Evolutionary conservation across 148 eudicot genomes (phyloP).

Genomic region (Polygonum maritimum): DNA sequence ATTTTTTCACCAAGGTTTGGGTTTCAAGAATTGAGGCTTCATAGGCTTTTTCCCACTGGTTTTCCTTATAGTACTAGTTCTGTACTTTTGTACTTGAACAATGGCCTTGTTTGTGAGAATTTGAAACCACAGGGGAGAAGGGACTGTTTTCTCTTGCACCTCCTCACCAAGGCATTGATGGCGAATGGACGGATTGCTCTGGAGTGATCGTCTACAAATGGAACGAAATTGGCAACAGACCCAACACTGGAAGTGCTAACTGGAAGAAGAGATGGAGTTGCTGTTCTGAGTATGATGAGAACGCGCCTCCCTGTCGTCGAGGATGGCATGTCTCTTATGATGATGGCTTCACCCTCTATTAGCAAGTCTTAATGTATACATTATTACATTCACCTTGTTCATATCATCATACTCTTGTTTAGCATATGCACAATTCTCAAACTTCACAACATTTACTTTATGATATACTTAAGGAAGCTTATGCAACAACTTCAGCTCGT

Average conservation of each 20-base stretch:
- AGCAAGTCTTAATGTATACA: not conserved
- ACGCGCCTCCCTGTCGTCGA: slow-evolving; percentile 49
- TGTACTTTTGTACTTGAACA: too few species aligned
- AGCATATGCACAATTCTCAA: not conserved
- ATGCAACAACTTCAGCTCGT: not conserved
- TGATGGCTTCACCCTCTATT: slow-evolving; percentile 51
- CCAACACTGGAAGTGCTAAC: slow-evolving; percentile 52
- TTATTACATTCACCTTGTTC: not conserved
- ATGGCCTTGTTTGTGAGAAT: not conserved
- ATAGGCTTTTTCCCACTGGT: too few species aligned
- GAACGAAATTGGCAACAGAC: slow-evolving; percentile 44
- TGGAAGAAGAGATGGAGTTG: slow-evolving; percentile 79
- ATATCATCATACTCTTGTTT: not conserved
- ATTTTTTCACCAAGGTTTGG: not conserved
- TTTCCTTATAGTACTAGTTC: too few species aligned
- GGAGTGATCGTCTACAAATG: slow-evolving; percentile 62
- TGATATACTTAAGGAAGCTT: not conserved
- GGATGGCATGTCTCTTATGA: slow-evolving; percentile 72
- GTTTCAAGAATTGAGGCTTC: not conserved
- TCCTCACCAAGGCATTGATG: slow-evolving; percentile 67
- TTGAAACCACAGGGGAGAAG: slow-evolving; percentile 34
- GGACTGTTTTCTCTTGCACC: slow-evolving; percentile 52
- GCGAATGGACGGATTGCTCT: slow-evolving; percentile 63
- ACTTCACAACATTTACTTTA: not conserved
- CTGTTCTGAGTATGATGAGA: slow-evolving; percentile 54